phyloP scores from a whole-genome alignment of 1,139 yeast species.

The Zygoascus hellenicus region DNA sequence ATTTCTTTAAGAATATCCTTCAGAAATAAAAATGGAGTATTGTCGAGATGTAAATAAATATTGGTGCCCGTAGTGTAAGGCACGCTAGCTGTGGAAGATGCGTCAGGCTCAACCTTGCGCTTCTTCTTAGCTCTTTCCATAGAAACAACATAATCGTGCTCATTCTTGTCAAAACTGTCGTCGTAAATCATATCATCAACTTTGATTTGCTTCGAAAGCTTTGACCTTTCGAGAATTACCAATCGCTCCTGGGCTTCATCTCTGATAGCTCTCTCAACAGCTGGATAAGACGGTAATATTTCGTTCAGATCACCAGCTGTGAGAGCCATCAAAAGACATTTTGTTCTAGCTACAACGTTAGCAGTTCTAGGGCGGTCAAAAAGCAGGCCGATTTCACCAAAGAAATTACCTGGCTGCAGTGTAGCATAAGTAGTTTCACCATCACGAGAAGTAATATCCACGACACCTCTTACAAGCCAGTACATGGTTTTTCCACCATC shows the following conservation, averaged over 20 bases:
- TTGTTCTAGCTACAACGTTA: slow-evolving; percentile 66
- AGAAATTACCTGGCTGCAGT: slow-evolving; percentile 60
- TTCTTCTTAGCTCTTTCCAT: slow-evolving; percentile 8
- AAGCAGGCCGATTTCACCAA: slow-evolving; percentile 73
- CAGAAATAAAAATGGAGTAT: slow-evolving; percentile 6
- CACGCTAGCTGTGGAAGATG: too few species aligned
- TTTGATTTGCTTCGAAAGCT: slow-evolving; percentile 39
- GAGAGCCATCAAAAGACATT: slow-evolving; percentile 60
- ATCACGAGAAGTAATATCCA: slow-evolving; percentile 66
- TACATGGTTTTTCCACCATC: slow-evolving; percentile 76
- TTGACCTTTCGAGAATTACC: slow-evolving; percentile 51
- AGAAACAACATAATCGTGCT: slow-evolving; percentile 5
- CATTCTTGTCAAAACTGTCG: slow-evolving; percentile 28
- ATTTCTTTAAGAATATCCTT: slow-evolving; percentile 51
- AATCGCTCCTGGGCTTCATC: slow-evolving; percentile 75
- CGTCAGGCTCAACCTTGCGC: slow-evolving; percentile 1
- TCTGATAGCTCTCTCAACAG: slow-evolving; percentile 59
- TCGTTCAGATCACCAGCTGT: slow-evolving; percentile 57
- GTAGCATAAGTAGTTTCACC: slow-evolving; percentile 72
- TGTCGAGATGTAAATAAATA: slow-evolving; percentile 8
- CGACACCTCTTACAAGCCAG: slow-evolving; percentile 72
- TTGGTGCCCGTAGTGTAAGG: not conserved
- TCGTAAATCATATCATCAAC: slow-evolving; percentile 10
- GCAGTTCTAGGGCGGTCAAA: slow-evolving; percentile 75
- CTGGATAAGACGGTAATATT: slow-evolving; percentile 57